phyloP scores from a whole-genome alignment of 2,329 filamentous ascomycete genomes.

The Fusarium sambucinum region DNA sequence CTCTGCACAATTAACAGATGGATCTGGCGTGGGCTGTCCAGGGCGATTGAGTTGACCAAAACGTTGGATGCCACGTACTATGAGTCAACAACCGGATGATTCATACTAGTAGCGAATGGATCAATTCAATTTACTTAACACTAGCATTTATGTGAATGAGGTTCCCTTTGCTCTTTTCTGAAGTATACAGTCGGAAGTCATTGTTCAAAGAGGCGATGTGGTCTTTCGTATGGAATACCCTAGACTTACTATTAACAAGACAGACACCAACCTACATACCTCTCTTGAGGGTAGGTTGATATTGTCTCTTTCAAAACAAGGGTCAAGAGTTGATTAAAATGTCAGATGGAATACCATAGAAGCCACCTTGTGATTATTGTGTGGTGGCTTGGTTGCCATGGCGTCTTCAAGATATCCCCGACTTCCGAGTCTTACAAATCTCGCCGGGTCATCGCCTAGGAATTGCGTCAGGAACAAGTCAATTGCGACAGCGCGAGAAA shows the following conservation, averaged over 20 bases:
- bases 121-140: accelerated
- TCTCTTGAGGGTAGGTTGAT: too few relatives aligned
- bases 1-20: too few relatives aligned
- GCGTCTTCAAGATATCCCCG: constrained; percentile 20
- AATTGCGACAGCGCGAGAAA: constrained; percentile 41
- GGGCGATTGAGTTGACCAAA: too few relatives aligned
- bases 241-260: background rate
- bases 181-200: background rate
- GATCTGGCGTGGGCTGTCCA: too few relatives aligned
- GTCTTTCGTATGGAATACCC: constrained; percentile 3
- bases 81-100: background rate
- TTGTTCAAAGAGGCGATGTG: too few relatives aligned
- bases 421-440: constrained; percentile 33
- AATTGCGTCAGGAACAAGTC: constrained; percentile 46
- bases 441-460: constrained; percentile 34
- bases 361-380: constrained; percentile 18
- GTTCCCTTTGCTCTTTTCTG: too few relatives aligned
- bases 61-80: background rate
- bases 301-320: background rate
- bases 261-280: too few relatives aligned
- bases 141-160: background rate
- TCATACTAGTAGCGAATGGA: accelerated
- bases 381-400: constrained; percentile 25
- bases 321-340: background rate
- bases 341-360: background rate